Percentiles rank a stretch among this genome's conserved stretches.
Conservation (phyloP, 208 protist genomes). For the Sergeia podlipaevii region DNA sequence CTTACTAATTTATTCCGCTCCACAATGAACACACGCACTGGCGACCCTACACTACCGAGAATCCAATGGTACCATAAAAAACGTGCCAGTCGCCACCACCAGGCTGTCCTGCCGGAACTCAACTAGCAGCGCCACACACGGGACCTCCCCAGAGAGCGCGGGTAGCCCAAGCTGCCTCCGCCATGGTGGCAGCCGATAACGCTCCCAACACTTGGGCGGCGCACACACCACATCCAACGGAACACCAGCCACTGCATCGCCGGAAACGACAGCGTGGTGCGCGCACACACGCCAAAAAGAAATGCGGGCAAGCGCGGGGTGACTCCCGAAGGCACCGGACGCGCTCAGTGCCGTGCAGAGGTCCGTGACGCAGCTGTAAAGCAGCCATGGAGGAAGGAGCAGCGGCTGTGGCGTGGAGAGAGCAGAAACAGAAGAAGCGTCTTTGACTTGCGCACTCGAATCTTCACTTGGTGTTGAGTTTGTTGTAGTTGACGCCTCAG, state of each 20-base stretch:
- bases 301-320: not conserved
- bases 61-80: constrained; percentile 28
- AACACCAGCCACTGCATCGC: constrained; percentile 34
- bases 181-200: constrained; percentile 73
- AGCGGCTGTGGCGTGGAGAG: constrained; percentile 18
- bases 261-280: constrained; percentile 44
- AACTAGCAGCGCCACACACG: constrained; percentile 54
- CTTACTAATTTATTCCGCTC: too few relatives aligned
- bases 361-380: constrained; percentile 35
- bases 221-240: constrained; percentile 61
- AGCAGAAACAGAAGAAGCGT: not conserved
- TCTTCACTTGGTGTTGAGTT: not conserved
- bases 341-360: constrained; percentile 33
- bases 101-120: constrained; percentile 61
- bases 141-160: constrained; percentile 11
- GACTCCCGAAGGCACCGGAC: not conserved
- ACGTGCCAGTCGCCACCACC: constrained; percentile 41
- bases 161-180: constrained; percentile 62
- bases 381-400: constrained; percentile 58
- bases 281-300: constrained; percentile 34
- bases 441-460: not conserved
- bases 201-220: constrained; percentile 28
- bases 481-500: not conserved
- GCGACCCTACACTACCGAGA: not conserved
- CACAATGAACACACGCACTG: too few relatives aligned